Conservation (phyloP, 1,139 yeast species). For the Kluyveromyces sp. region DNA sequence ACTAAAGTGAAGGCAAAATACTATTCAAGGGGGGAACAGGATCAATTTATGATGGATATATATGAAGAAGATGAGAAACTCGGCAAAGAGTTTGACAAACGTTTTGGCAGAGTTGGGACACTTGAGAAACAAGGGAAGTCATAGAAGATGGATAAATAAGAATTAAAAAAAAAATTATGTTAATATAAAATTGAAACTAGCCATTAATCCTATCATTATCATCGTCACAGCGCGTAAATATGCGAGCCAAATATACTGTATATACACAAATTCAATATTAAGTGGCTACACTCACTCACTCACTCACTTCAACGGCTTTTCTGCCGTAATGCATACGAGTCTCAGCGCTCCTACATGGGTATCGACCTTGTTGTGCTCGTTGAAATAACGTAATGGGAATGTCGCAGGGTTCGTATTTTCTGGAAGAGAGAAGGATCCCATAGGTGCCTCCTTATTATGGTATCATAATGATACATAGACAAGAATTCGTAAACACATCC, state of each 20-base stretch:
- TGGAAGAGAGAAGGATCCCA: conserved; percentile 13
- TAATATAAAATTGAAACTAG: conserved; percentile 3
- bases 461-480: conserved; percentile 19
- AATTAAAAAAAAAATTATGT: not conserved
- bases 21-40: conserved; percentile 35
- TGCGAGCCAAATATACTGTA: not conserved
- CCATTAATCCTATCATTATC: not conserved
- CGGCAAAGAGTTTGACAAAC: conserved; percentile 27
- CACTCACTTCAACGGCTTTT: conserved; percentile 18
- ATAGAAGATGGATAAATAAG: conserved; percentile 1
- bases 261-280: not conserved
- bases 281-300: not conserved
- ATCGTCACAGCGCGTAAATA: not conserved
- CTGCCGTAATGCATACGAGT: conserved; percentile 21
- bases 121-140: conserved; percentile 10
- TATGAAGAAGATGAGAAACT: conserved; percentile 33
- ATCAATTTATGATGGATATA: conserved; percentile 32
- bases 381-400: conserved; percentile 18
- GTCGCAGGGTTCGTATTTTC: conserved; percentile 16
- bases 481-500: conserved; percentile 25
- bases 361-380: conserved; percentile 25
- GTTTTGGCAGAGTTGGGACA: conserved; percentile 21
- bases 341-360: conserved; percentile 24
- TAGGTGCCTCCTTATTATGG: conserved; percentile 14
- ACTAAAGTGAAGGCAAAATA: conserved; percentile 36